Evolutionary conservation across 75 land plant species (phyloP).

Genomic region (Pinus tabuliformis): DNA sequence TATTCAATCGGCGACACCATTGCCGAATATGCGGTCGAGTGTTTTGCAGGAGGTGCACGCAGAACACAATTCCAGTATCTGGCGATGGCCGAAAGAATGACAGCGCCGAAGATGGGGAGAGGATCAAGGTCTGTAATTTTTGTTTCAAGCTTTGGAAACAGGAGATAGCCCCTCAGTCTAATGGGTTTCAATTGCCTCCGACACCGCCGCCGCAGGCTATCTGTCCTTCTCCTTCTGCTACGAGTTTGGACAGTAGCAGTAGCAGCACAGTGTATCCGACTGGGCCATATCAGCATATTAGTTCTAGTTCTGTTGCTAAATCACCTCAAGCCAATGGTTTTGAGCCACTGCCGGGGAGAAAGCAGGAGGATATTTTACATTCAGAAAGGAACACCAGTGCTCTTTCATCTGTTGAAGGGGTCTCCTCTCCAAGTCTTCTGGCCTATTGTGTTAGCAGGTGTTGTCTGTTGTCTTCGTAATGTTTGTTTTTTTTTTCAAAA

Average conservation of each 20-base stretch:
- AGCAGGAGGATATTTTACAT: constrained; percentile 13
- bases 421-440: constrained; percentile 37
- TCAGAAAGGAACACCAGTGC: constrained; percentile 12
- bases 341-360: constrained; percentile 7
- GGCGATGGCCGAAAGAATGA: constrained; percentile 16
- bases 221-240: constrained; percentile 36
- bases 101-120: constrained; percentile 46
- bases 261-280: constrained; percentile 30
- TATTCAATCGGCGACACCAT: constrained; percentile 86
- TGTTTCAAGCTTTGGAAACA: constrained; percentile 68
- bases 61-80: constrained; percentile 63
- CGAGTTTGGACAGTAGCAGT: constrained; percentile 37
- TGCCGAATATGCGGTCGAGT: constrained; percentile 90
- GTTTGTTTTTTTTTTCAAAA: not conserved
- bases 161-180: constrained; percentile 13
- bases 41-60: constrained; percentile 85
- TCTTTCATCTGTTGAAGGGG: constrained; percentile 10
- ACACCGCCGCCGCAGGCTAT: constrained; percentile 9
- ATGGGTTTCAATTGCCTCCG: constrained; percentile 4
- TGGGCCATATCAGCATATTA: constrained; percentile 25
- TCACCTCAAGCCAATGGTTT: constrained; percentile 19
- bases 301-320: constrained; percentile 14
- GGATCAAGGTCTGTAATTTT: constrained; percentile 81
- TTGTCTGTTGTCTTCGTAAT: not conserved
- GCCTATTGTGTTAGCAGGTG: constrained; percentile 57